A percentile compares a stretch with the other conserved stretches of the same genome.
Conservation (phyloP, 139 green algal genomes). For the Bryopsis sp. region DNA sequence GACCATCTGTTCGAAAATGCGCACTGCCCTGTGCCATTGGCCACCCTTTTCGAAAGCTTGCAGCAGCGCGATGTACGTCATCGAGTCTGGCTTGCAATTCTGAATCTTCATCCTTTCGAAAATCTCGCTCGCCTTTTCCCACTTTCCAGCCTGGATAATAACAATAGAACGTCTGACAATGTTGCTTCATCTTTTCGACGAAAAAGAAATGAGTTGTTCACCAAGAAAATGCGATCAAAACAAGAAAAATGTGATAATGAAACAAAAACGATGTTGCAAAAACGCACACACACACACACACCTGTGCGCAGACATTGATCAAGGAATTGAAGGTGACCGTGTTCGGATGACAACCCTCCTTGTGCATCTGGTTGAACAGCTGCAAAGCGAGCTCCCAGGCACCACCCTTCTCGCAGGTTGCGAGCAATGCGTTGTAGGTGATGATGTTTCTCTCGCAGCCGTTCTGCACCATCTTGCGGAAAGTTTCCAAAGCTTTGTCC, state of each 20-base stretch:
- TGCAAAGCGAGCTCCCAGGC: slow-evolving; percentile 60
- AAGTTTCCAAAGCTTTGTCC: slow-evolving; percentile 43
- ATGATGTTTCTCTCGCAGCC: slow-evolving; percentile 55
- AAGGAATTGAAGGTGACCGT: slow-evolving; percentile 49
- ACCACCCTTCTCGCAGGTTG: slow-evolving; percentile 47
- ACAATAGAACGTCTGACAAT: too few relatives aligned
- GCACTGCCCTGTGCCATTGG: slow-evolving; percentile 36
- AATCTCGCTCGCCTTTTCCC: slow-evolving; percentile 33
- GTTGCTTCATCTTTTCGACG: too few relatives aligned
- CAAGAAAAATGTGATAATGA: too few relatives aligned
- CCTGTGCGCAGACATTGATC: slow-evolving; percentile 47
- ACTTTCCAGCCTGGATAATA: slow-evolving; percentile 17
- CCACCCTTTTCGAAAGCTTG: slow-evolving; percentile 35
- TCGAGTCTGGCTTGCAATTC: slow-evolving; percentile 31
- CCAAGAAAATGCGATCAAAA: too few relatives aligned
- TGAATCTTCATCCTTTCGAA: slow-evolving; percentile 42
- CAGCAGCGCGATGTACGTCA: slow-evolving; percentile 44
- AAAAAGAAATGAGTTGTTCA: too few relatives aligned
- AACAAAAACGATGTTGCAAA: too few relatives aligned
- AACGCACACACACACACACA: neutral
- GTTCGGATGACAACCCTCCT: slow-evolving; percentile 43
- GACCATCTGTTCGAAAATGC: slow-evolving; percentile 62
- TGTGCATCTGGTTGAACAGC: slow-evolving; percentile 51
- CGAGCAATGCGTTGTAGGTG: slow-evolving; percentile 46
- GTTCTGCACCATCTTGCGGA: slow-evolving; percentile 41